phyloP scores from a whole-genome alignment of 352 stramenopile species.

The Aphanomyces cochlioides region DNA sequence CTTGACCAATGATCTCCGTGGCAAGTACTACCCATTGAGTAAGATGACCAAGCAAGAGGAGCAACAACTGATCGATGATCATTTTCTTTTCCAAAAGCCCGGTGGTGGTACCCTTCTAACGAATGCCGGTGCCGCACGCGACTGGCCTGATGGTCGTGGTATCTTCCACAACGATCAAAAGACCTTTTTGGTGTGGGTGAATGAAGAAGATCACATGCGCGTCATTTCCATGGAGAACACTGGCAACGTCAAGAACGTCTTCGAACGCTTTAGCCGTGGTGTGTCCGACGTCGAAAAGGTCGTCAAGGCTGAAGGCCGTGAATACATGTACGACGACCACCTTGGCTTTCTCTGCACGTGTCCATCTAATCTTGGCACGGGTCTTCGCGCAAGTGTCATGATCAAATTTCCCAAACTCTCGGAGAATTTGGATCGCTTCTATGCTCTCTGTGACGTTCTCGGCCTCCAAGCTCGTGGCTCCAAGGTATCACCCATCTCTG shows the following conservation, averaged over 20 bases:
- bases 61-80: conserved; percentile 64
- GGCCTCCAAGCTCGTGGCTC: conserved; percentile 70
- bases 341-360: conserved; percentile 85
- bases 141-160: conserved; percentile 69
- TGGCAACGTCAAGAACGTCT: conserved; percentile 67
- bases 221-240: conserved; percentile 83
- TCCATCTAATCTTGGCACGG: conserved; percentile 87
- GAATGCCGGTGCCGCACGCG: conserved; percentile 54
- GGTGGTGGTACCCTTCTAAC: conserved; percentile 63
- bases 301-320: conserved; percentile 57
- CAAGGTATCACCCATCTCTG: neutral
- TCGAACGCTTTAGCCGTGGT: conserved; percentile 70
- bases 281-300: conserved; percentile 75
- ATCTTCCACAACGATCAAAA: conserved; percentile 81
- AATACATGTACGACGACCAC: conserved; percentile 76
- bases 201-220: conserved; percentile 78
- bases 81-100: conserved; percentile 86
- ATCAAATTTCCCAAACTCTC: conserved; percentile 87
- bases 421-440: conserved; percentile 68
- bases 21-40: conserved; percentile 80
- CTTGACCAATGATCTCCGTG: conserved; percentile 63
- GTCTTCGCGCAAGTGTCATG: conserved; percentile 83
- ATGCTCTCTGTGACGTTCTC: conserved; percentile 76
- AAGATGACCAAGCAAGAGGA: conserved; percentile 73
- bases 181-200: conserved; percentile 82